A percentile compares a stretch with the other conserved stretches of the same genome.
These are phyloP conservation scores for Spergularia marina DNA, from an alignment of 148 eudicot genomes.

Conservation along the genomic window DNA sequence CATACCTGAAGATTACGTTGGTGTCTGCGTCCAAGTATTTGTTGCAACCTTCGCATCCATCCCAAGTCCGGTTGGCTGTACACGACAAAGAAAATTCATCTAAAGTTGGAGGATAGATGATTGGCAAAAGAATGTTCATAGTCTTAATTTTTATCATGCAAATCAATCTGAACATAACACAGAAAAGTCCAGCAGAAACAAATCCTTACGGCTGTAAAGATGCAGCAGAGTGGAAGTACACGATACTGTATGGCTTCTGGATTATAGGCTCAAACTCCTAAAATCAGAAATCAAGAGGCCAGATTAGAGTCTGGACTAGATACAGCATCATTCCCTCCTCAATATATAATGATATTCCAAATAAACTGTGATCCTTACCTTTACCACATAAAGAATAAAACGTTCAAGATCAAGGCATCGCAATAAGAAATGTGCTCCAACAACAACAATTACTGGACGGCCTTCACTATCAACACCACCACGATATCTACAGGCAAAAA, in stretches of 20 bases:
- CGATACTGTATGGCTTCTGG: constrained; percentile 91
- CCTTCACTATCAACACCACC: constrained; percentile 99
- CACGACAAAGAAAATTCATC: constrained; percentile 6
- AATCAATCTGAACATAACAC: background rate
- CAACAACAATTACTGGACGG: constrained; percentile 95
- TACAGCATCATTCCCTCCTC: background rate
- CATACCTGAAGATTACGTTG: constrained; percentile 94
- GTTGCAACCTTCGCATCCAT: constrained; percentile 89
- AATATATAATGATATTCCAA: background rate
- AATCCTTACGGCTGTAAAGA: constrained; percentile 81
- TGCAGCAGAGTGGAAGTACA: constrained; percentile 97
- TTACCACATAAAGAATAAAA: constrained; percentile 76
- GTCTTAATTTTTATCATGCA: background rate
- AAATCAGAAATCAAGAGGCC: constrained; percentile 23
- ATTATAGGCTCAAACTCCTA: constrained; percentile 97
- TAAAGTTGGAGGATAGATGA: background rate
- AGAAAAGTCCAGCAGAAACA: background rate
- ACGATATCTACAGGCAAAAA: constrained; percentile 62
- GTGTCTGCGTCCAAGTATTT: constrained; percentile 94
- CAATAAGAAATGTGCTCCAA: constrained; percentile 97
- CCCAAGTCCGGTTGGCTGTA: constrained; percentile 94
- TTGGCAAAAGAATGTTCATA: background rate
- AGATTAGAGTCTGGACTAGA: constrained; percentile 2
- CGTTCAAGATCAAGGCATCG: constrained; percentile 98
- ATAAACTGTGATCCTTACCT: constrained; percentile 46